Evolutionary conservation across 1,284 basidiomycete genomes (phyloP).

Genomic region (Trichosporon faecale): DNA sequence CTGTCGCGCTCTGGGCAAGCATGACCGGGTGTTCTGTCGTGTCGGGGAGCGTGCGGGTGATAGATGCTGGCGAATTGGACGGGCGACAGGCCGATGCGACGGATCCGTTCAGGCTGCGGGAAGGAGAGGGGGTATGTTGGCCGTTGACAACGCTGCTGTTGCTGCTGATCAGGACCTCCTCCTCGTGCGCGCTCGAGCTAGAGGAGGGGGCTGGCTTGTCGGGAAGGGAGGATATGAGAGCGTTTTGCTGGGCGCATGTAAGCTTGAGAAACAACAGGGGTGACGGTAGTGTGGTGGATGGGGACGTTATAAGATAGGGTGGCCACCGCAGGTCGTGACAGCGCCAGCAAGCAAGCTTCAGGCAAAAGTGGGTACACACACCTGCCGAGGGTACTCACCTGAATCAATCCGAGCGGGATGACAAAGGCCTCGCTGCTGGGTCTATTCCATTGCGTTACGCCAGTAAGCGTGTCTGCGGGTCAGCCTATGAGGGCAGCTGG

Average conservation of each 20-base stretch:
- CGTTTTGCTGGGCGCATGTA: conserved; percentile 9
- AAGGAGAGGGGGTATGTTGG: background rate
- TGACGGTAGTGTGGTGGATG: background rate
- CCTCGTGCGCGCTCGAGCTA: background rate
- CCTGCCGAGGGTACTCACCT: conserved; percentile 48
- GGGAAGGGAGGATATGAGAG: background rate
- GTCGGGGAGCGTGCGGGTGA: background rate
- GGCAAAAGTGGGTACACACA: background rate
- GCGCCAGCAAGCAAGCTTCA: background rate
- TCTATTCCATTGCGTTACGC: conserved; percentile 82
- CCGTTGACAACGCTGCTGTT: background rate
- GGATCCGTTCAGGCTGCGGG: conserved; percentile 8
- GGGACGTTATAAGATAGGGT: background rate
- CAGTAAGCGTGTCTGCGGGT: conserved; percentile 63
- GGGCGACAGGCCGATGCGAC: conserved; percentile 11
- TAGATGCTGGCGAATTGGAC: background rate
- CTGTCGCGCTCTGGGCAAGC: conserved; percentile 12
- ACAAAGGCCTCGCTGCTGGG: conserved; percentile 70
- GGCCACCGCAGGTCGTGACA: background rate
- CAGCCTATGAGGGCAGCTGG: background rate
- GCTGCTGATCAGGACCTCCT: background rate
- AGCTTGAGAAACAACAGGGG: conserved; percentile 1
- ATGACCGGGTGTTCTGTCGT: conserved; percentile 3
- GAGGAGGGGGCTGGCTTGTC: conserved; percentile 3
- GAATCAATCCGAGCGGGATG: conserved; percentile 82